A percentile compares a stretch with the other conserved stretches of the same genome.
Conservation (phyloP, 768 basidiomycete genomes). For the Leccinum sublutescens region DNA sequence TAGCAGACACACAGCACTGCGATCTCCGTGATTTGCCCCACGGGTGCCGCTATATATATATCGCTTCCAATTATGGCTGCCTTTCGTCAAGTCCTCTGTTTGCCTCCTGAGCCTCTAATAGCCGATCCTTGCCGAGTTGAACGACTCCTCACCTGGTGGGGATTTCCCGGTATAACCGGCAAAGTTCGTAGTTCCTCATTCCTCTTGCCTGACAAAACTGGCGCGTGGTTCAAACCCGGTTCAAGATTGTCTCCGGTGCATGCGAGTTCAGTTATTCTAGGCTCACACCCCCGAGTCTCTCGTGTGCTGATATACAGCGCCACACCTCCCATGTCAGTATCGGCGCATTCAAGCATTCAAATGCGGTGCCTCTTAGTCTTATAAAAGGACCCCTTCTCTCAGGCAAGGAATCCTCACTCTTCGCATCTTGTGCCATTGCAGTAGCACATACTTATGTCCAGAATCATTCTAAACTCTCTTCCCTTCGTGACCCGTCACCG, state of each 20-base stretch:
- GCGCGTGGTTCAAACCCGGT: neutral
- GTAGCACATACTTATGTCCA: conserved; percentile 34
- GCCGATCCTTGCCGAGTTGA: neutral
- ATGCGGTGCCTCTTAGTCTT: conserved; percentile 10
- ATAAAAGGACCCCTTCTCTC: conserved; percentile 12
- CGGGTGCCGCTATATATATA: neutral
- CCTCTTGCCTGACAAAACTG: neutral
- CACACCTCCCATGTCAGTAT: neutral
- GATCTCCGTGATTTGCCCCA: neutral
- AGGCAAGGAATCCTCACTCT: neutral
- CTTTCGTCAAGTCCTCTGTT: neutral
- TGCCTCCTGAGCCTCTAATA: neutral
- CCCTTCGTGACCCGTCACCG: conserved; percentile 47
- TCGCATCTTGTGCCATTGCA: neutral
- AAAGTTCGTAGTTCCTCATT: neutral
- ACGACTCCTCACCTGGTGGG: neutral
- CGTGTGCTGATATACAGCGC: neutral
- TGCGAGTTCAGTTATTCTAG: neutral
- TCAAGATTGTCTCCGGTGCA: neutral
- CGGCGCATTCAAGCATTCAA: neutral
- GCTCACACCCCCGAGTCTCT: neutral
- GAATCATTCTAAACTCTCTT: conserved; percentile 35
- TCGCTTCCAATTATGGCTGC: neutral
- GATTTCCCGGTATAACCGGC: neutral
- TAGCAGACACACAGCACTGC: neutral